Evolutionary conservation across 345 rosid genomes (phyloP).

Genomic region (Leavenworthia alabamica): DNA sequence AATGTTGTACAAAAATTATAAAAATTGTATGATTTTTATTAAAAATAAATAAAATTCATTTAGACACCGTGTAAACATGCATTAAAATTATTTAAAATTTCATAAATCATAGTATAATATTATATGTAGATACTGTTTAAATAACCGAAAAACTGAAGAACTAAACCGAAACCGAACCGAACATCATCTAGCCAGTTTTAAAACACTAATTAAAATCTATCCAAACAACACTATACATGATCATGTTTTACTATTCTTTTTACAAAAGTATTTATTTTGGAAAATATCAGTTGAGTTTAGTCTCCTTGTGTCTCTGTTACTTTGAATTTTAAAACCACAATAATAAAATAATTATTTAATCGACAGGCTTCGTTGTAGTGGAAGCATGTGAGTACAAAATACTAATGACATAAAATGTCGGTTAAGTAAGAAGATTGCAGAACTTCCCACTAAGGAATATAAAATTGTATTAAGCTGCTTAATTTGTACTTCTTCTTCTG

Average conservation of each 20-base stretch:
- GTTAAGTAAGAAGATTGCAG: constrained; percentile 18
- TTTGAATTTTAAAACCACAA: background rate
- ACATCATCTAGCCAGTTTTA: no score
- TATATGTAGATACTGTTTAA: no score
- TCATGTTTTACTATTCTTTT: no score
- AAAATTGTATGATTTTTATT: no score
- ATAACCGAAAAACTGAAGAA: no score
- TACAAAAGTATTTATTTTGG: background rate
- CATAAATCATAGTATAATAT: no score
- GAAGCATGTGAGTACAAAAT: constrained; percentile 10
- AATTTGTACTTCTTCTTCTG: constrained; percentile 3
- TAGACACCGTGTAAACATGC: no score
- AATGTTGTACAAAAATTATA: no score
- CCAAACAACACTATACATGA: background rate
- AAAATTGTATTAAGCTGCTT: constrained; percentile 3
- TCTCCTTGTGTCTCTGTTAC: background rate
- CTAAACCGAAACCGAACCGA: no score
- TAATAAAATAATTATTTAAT: background rate
- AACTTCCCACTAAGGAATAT: background rate
- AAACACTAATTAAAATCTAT: background rate
- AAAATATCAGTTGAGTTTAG: background rate
- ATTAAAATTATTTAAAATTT: no score
- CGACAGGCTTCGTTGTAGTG: constrained; percentile 1
- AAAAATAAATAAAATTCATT: no score
- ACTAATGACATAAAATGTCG: background rate